Evolutionary conservation across 306 rosid species (phyloP), one percentile per base, ranked within the genome.

Genomic region (Cicer arietinum): DNA sequence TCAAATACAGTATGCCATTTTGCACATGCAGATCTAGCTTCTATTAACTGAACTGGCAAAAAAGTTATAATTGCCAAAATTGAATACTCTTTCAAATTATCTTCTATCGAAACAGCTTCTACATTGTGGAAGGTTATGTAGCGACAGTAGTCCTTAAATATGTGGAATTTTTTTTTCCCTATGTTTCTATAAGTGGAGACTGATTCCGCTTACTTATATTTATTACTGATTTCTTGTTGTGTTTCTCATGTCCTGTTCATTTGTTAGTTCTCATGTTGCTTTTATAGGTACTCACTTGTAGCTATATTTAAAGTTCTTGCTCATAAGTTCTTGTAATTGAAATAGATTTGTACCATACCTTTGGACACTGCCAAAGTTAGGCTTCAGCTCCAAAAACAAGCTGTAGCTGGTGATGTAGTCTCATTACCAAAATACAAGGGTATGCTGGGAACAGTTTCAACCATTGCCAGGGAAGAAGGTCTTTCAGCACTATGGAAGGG

Each of bases 331-430:
- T 71, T 80, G 67, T 67, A 71, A 54, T 64, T 78, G 88, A 84
- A 80, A 75, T 84, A 94, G 99, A 71, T 86, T 16, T 90, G 93
- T 69, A 94, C 97, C 42, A 94, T 94, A 79, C 99, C 99, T 22
- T 75, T 94, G 94, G 99, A 94, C 88, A 94, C 99, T 45, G 99
- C 99, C 74, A 92, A 94, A 87, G 99, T 94, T 69, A 89, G 99
- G 90, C 99, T 94, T 80, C 99, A 94, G 85, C 89, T 94, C 64
- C 99, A 94, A 79, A 94, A 92, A 82, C 91, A 89, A 77, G 93
- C 85, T 63, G 80, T 79, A 40, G 86, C 79, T 7, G 98, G 96
- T 0, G 97, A 94, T 80, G 82, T 51, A 35, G 66, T 76, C 54
- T 77, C 87, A 76, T 78, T 89, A 78, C 99, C 99, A 25, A 94